Conservation (phyloP, 2,329 filamentous ascomycete species). For the Trichothecium sympodiale region DNA sequence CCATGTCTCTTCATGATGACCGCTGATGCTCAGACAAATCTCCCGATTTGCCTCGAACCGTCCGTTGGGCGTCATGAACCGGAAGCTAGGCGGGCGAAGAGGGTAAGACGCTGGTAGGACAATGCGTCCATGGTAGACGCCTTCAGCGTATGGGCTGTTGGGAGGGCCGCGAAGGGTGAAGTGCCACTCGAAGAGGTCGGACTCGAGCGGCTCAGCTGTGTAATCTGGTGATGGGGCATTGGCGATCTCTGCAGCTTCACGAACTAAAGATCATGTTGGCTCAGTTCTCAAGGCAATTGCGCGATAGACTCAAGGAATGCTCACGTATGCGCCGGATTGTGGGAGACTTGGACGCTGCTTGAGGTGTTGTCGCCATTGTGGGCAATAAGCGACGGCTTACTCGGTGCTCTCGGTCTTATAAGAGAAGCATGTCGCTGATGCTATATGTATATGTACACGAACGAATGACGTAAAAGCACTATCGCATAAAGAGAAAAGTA, state of each 20-base stretch:
- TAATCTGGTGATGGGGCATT: slow-evolving; percentile 74
- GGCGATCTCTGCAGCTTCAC: slow-evolving; percentile 82
- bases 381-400: slow-evolving; percentile 8
- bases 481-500: too few relatives aligned
- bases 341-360: slow-evolving; percentile 65
- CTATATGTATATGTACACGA: not conserved
- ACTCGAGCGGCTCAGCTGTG: slow-evolving; percentile 72
- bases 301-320: slow-evolving; percentile 14
- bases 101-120: slow-evolving; percentile 83
- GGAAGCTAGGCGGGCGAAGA: slow-evolving; percentile 85
- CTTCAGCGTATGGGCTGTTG: slow-evolving; percentile 63
- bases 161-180: slow-evolving; percentile 93
- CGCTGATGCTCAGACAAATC: slow-evolving; percentile 88
- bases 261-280: slow-evolving; percentile 40
- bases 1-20: slow-evolving; percentile 97
- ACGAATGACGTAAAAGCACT: too few relatives aligned
- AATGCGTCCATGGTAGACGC: slow-evolving; percentile 94
- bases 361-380: slow-evolving; percentile 28
- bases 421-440: not conserved
- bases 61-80: slow-evolving; percentile 83
- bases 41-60: slow-evolving; percentile 94
- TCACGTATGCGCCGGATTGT: slow-evolving; percentile 76
- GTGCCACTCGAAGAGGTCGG: slow-evolving; percentile 96
- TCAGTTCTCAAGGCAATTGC: not conserved
- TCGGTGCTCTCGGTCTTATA: slow-evolving; percentile 1